These are phyloP conservation scores for Blastobotrys aristatus DNA, from an alignment of 1,139 yeast genomes.

Conservation along the genomic window DNA sequence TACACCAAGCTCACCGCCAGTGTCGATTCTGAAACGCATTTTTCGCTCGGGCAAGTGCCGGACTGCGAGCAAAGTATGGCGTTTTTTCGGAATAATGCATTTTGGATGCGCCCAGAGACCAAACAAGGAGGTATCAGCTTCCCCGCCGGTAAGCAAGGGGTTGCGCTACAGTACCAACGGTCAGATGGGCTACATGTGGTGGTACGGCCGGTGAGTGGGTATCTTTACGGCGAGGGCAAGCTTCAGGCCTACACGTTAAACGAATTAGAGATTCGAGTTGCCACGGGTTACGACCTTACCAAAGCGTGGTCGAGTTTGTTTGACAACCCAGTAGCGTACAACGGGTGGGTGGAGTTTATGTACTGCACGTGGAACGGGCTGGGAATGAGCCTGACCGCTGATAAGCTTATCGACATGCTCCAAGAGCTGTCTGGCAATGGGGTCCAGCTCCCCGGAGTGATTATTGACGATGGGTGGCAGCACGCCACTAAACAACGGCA, in stretches of 20 bases:
- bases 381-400: constrained; percentile 26
- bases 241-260: constrained; percentile 20
- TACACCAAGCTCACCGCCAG: not conserved
- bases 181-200: constrained; percentile 26
- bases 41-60: constrained; percentile 1
- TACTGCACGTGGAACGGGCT: constrained; percentile 35
- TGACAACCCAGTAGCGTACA: constrained; percentile 3
- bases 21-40: constrained; percentile 1
- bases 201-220: constrained; percentile 24
- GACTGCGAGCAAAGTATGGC: not conserved
- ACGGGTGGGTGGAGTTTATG: constrained; percentile 26
- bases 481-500: constrained; percentile 23
- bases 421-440: constrained; percentile 25
- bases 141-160: constrained; percentile 15
- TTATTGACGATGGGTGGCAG: constrained; percentile 36
- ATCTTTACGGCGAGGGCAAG: constrained; percentile 19
- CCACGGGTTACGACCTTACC: constrained; percentile 18
- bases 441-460: constrained; percentile 23
- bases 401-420: constrained; percentile 23
- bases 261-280: constrained; percentile 21
- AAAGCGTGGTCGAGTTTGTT: constrained; percentile 19
- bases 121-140: not conserved
- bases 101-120: constrained; percentile 10
- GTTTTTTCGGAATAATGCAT: constrained; percentile 2
- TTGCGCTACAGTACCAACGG: constrained; percentile 21